A percentile compares a stretch with the other conserved stretches of the same genome.
These are phyloP conservation scores for Daedaleopsis nitida DNA, from an alignment of 768 basidiomycete genomes.

Conservation along the genomic window DNA sequence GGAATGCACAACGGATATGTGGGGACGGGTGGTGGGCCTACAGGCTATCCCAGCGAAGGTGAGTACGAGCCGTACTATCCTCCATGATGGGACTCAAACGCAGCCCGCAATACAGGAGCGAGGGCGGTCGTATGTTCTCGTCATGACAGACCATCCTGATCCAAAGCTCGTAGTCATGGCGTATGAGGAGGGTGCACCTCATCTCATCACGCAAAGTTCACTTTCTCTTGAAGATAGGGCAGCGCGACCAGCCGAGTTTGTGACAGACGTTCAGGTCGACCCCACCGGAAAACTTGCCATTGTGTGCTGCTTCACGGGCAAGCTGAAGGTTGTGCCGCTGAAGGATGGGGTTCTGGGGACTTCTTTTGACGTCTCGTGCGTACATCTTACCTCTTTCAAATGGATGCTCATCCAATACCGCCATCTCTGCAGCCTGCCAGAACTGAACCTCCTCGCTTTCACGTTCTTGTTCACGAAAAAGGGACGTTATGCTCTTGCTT, in stretches of 20 bases:
- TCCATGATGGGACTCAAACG: neutral
- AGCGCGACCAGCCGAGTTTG: constrained; percentile 69
- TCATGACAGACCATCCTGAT: constrained; percentile 77
- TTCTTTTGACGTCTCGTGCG: constrained; percentile 69
- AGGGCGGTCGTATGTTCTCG: constrained; percentile 50
- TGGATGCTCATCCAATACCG: constrained; percentile 22
- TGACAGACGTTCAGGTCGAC: constrained; percentile 68
- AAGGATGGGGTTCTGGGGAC: constrained; percentile 53
- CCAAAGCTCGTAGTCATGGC: constrained; percentile 68
- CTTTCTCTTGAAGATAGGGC: constrained; percentile 58
- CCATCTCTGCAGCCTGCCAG: constrained; percentile 56
- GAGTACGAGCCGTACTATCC: constrained; percentile 23
- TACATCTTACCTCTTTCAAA: constrained; percentile 21
- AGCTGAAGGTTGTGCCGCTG: constrained; percentile 63
- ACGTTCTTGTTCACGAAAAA: constrained; percentile 53
- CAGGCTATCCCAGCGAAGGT: constrained; percentile 59
- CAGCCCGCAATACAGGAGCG: constrained; percentile 2
- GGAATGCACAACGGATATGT: constrained; percentile 64
- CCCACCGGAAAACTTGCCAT: constrained; percentile 61
- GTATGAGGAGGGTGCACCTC: constrained; percentile 37
- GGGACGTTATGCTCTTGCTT: constrained; percentile 56
- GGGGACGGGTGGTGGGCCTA: constrained; percentile 65
- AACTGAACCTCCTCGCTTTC: constrained; percentile 69
- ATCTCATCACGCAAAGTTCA: constrained; percentile 44
- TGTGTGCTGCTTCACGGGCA: constrained; percentile 68